These are phyloP conservation scores for Penicillium malachiteum DNA, from an alignment of 495 filamentous ascomycete genomes.

Conservation along the genomic window DNA sequence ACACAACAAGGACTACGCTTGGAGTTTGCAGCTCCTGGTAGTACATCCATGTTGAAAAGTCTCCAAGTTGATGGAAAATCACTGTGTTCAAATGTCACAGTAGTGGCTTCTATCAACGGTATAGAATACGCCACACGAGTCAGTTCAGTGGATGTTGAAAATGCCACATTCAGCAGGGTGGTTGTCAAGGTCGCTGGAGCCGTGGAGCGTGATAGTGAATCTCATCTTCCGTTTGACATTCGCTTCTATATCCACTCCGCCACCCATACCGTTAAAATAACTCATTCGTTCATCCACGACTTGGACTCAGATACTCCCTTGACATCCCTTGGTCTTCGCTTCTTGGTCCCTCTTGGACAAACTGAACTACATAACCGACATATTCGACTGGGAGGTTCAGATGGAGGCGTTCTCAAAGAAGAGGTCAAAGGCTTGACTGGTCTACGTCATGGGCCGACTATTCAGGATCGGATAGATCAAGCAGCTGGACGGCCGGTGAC, in stretches of 20 bases:
- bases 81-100: conserved; percentile 13
- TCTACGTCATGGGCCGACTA: conserved; percentile 35
- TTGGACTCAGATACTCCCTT: conserved; percentile 31
- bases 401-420: conserved; percentile 38
- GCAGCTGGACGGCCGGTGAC: conserved; percentile 6
- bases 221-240: conserved; percentile 37
- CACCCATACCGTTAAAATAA: conserved; percentile 28
- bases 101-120: conserved; percentile 14
- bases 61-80: conserved; percentile 5
- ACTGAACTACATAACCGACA: conserved; percentile 41
- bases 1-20: conserved; percentile 6
- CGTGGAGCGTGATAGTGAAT: background rate
- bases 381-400: conserved; percentile 34
- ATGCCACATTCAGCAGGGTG: conserved; percentile 9
- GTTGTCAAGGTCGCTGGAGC: conserved; percentile 14
- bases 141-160: conserved; percentile 9
- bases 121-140: conserved; percentile 8
- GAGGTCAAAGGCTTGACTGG: conserved; percentile 44
- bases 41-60: conserved; percentile 8
- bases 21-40: conserved; percentile 5
- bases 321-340: conserved; percentile 34
- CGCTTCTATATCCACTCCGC: conserved; percentile 43
- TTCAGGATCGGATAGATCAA: conserved; percentile 12
- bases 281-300: conserved; percentile 39
- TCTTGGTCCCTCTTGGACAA: conserved; percentile 33